These are phyloP conservation scores for Curvularia lunata DNA, from an alignment of 2,329 filamentous ascomycete genomes.

Conservation along the genomic window DNA sequence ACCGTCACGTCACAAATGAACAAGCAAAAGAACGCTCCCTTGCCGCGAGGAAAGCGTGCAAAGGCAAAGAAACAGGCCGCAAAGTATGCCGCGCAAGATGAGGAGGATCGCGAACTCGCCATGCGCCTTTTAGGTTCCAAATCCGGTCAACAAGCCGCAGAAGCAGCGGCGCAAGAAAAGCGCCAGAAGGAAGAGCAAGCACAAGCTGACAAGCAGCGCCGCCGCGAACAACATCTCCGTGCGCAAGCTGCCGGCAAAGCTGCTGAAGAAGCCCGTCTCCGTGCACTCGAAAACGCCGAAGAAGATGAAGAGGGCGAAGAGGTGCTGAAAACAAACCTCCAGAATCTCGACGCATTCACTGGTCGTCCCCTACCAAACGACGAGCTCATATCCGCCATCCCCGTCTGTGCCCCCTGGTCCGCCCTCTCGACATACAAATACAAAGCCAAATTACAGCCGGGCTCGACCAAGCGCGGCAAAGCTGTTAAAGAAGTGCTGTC, in stretches of 20 bases:
- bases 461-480: slow-evolving; percentile 89
- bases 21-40: slow-evolving; percentile 38
- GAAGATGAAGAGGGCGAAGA: slow-evolving; percentile 65
- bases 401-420: slow-evolving; percentile 69
- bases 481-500: slow-evolving; percentile 89
- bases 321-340: slow-evolving; percentile 53
- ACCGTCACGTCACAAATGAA: slow-evolving; percentile 40
- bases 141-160: slow-evolving; percentile 71
- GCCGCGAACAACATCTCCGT: slow-evolving; percentile 78
- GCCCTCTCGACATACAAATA: slow-evolving; percentile 79
- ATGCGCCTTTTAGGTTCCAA: slow-evolving; percentile 85
- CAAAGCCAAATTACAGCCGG: slow-evolving; percentile 93
- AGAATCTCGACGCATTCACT: slow-evolving; percentile 71
- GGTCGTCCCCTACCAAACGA: slow-evolving; percentile 81
- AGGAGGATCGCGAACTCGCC: slow-evolving; percentile 85
- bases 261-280: slow-evolving; percentile 72
- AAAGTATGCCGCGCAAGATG: slow-evolving; percentile 94
- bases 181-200: slow-evolving; percentile 73
- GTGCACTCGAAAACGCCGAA: slow-evolving; percentile 41
- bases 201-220: slow-evolving; percentile 73
- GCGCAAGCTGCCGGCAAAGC: slow-evolving; percentile 77
- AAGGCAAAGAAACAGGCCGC: slow-evolving; percentile 87
- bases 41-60: slow-evolving; percentile 73
- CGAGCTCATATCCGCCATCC: slow-evolving; percentile 72
- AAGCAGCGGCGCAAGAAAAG: slow-evolving; percentile 66